A percentile compares a stretch with the other conserved stretches of the same genome.
Evolutionary conservation across 2,329 filamentous ascomycete genomes (phyloP).

Genomic region (Aspergillus niger): DNA sequence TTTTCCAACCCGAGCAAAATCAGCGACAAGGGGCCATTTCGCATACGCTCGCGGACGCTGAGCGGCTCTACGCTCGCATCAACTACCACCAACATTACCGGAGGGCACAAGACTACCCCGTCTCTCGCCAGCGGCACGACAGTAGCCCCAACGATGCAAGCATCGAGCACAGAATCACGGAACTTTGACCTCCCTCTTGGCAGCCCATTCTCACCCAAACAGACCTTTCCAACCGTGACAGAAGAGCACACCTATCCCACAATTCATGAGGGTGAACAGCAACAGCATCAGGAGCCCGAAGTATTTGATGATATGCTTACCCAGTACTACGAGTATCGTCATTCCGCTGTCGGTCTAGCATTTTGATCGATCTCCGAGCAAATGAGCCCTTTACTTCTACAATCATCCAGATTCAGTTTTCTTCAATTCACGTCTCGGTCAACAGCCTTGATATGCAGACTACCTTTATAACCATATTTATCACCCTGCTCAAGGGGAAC

Average conservation of each 20-base stretch:
- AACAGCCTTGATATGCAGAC: neutral
- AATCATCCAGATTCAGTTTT: neutral
- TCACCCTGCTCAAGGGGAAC: neutral
- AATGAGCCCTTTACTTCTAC: neutral
- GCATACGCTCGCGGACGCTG: constrained; percentile 34
- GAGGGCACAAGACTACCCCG: constrained; percentile 21
- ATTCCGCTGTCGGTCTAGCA: constrained; percentile 34
- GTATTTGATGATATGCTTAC: constrained; percentile 14
- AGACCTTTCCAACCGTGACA: constrained; percentile 7
- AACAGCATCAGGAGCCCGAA: constrained; percentile 19
- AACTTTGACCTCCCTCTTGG: constrained; percentile 8
- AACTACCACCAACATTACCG: constrained; percentile 28
- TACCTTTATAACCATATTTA: neutral
- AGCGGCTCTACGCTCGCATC: constrained; percentile 41
- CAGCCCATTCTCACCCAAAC: constrained; percentile 7
- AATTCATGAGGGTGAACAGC: constrained; percentile 17
- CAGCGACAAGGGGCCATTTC: constrained; percentile 28
- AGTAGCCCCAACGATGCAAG: constrained; percentile 17
- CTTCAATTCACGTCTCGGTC: neutral
- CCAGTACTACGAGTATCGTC: constrained; percentile 22
- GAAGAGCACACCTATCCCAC: constrained; percentile 21
- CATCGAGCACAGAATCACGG: constrained; percentile 14
- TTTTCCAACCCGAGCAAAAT: constrained; percentile 16
- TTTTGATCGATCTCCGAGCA: constrained; percentile 24
- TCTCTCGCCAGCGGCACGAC: constrained; percentile 35